Percentiles rank a stretch among this genome's conserved stretches.
phyloP scores from a whole-genome alignment of 331 rosid genomes.

The Malus hybrid region DNA sequence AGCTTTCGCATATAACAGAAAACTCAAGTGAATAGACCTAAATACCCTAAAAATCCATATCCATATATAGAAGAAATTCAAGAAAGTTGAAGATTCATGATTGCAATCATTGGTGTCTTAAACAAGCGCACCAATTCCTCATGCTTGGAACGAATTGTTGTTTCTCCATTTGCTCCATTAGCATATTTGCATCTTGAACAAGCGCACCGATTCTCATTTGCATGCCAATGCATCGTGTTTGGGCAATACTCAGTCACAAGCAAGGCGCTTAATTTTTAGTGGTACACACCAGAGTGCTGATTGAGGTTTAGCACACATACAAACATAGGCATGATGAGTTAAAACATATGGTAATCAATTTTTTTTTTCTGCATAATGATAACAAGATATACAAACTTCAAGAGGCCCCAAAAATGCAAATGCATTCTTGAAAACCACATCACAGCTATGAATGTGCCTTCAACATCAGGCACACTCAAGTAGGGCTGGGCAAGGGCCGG shows the following conservation, averaged over 20 bases:
- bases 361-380: not conserved
- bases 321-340: conserved; percentile 21
- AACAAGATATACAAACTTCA: conserved; percentile 6
- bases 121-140: conserved; percentile 50
- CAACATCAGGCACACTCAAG: not conserved
- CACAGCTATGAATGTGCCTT: conserved; percentile 21
- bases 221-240: conserved; percentile 80
- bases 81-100: conserved; percentile 36
- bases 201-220: conserved; percentile 74
- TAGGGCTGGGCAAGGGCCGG: too few species aligned
- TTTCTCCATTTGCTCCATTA: conserved; percentile 22
- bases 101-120: conserved; percentile 89
- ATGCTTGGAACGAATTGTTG: conserved; percentile 74
- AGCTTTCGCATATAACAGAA: too few species aligned
- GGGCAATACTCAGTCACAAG: conserved; percentile 81
- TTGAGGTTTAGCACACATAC: too few species aligned
- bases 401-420: too few species aligned
- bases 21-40: too few species aligned
- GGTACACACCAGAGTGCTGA: too few species aligned
- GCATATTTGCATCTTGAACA: conserved; percentile 72
- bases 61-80: too few species aligned
- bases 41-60: too few species aligned
- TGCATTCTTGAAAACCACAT: too few species aligned
- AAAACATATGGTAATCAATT: not conserved
- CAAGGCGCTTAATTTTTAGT: too few species aligned